Evolutionary conservation across 202 grass and related monocot genomes (phyloP).

Genomic region (Elaeis oleifera): DNA sequence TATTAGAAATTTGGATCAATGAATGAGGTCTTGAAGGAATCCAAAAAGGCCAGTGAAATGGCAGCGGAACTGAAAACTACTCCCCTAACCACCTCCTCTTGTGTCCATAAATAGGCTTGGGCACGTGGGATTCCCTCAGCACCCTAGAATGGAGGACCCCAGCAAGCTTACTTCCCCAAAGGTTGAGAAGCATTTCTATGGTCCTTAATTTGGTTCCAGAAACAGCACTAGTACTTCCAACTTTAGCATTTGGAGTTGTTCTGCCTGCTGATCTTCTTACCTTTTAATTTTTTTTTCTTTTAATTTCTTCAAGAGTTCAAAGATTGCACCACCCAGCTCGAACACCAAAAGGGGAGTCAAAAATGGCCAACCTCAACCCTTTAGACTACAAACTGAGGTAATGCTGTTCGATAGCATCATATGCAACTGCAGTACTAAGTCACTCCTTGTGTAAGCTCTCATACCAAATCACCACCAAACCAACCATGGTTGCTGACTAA

Average conservation of each 20-base stretch:
- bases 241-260: too few species aligned
- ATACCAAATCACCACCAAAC: too few species aligned
- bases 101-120: background rate
- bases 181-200: background rate
- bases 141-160: background rate
- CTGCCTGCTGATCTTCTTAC: too few species aligned
- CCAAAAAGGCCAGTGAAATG: constrained; percentile 38
- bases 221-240: too few species aligned
- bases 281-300: too few species aligned
- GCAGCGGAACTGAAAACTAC: constrained; percentile 35
- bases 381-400: constrained; percentile 14
- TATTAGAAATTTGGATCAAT: constrained; percentile 4
- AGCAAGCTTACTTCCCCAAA: constrained; percentile 10
- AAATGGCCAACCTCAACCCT: background rate
- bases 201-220: background rate
- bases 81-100: background rate
- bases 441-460: too few species aligned
- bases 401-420: background rate
- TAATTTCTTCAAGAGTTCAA: constrained; percentile 1
- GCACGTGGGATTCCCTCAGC: background rate
- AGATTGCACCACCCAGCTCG: background rate
- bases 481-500: too few species aligned
- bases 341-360: background rate
- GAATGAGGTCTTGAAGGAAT: constrained; percentile 22
- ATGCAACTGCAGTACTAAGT: too few species aligned